Conservation (phyloP, 2,329 filamentous ascomycete genomes). For the Botrytis sinoallii region DNA sequence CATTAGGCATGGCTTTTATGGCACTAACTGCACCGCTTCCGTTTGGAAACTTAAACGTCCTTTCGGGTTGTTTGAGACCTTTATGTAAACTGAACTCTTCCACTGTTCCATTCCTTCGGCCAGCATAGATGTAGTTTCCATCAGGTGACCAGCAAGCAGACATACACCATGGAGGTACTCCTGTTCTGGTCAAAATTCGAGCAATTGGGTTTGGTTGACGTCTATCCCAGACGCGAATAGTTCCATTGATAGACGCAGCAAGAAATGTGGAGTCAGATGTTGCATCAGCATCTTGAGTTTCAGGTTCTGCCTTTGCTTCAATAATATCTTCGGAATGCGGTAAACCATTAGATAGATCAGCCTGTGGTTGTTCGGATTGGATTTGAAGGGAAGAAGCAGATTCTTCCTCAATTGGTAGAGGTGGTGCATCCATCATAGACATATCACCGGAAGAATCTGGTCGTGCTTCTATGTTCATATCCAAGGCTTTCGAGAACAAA, state of each 20-base stretch:
- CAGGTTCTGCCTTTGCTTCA: slow-evolving; percentile 30
- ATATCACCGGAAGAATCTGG: slow-evolving; percentile 33
- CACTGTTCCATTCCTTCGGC: slow-evolving; percentile 83
- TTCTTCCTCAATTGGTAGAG: slow-evolving; percentile 23
- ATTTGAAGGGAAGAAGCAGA: slow-evolving; percentile 18
- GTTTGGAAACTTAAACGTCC: slow-evolving; percentile 81
- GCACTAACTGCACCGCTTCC: slow-evolving; percentile 89
- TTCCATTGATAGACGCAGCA: slow-evolving; percentile 82
- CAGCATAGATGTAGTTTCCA: slow-evolving; percentile 92
- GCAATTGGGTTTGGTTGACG: slow-evolving; percentile 75
- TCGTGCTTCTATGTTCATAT: slow-evolving; percentile 39
- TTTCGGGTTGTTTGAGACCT: slow-evolving; percentile 68
- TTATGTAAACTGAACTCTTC: slow-evolving; percentile 92
- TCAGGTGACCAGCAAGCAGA: slow-evolving; percentile 94
- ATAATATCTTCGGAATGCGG: slow-evolving; percentile 21
- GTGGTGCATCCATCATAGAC: slow-evolving; percentile 25
- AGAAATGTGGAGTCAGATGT: slow-evolving; percentile 79
- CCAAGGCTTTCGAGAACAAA: slow-evolving; percentile 74
- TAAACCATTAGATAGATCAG: slow-evolving; percentile 23
- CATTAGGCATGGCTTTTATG: slow-evolving; percentile 87
- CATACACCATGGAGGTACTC: slow-evolving; percentile 95
- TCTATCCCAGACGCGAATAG: slow-evolving; percentile 88
- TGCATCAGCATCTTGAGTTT: slow-evolving; percentile 52
- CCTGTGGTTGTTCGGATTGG: slow-evolving; percentile 21
- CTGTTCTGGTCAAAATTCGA: slow-evolving; percentile 68